These are phyloP conservation scores for Eucalyptus albens DNA, from an alignment of 345 rosid genomes.

Conservation along the genomic window DNA sequence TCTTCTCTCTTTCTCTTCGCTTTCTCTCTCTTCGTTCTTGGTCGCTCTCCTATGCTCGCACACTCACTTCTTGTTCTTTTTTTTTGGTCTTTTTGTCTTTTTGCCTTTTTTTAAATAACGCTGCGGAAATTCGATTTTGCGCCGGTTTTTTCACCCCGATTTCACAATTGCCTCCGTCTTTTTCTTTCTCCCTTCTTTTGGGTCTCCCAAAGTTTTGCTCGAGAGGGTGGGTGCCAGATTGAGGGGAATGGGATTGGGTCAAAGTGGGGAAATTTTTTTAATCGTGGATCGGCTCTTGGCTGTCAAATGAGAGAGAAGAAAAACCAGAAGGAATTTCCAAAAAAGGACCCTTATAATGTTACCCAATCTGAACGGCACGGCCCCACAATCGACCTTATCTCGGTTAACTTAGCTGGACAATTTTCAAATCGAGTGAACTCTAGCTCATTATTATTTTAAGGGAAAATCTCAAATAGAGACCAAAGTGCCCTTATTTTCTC, in stretches of 20 bases:
- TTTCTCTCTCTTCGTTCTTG: conserved; percentile 6
- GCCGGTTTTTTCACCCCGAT: not conserved
- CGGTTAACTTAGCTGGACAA: not conserved
- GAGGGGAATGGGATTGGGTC: not conserved
- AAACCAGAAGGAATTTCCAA: not conserved
- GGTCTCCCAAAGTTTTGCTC: not conserved
- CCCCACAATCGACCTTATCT: not conserved
- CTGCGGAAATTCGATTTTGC: not conserved
- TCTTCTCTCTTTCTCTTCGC: not conserved
- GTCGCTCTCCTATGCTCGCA: not conserved
- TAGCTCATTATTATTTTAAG: too few relatives aligned
- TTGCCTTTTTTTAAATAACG: not conserved
- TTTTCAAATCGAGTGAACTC: too few relatives aligned
- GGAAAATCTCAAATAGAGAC: too few relatives aligned
- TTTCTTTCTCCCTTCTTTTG: not conserved
- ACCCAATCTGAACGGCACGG: not conserved
- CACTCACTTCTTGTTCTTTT: not conserved
- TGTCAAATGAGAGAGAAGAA: not conserved
- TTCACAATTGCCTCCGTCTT: not conserved
- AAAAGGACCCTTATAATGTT: not conserved
- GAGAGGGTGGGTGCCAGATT: not conserved
- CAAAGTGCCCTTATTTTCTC: too few relatives aligned
- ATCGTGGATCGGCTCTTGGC: not conserved
- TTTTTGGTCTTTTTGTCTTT: not conserved
- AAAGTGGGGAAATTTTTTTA: not conserved